Conservation (phyloP, 176 grass and related monocot species). For the Aegilops sharonensis region DNA sequence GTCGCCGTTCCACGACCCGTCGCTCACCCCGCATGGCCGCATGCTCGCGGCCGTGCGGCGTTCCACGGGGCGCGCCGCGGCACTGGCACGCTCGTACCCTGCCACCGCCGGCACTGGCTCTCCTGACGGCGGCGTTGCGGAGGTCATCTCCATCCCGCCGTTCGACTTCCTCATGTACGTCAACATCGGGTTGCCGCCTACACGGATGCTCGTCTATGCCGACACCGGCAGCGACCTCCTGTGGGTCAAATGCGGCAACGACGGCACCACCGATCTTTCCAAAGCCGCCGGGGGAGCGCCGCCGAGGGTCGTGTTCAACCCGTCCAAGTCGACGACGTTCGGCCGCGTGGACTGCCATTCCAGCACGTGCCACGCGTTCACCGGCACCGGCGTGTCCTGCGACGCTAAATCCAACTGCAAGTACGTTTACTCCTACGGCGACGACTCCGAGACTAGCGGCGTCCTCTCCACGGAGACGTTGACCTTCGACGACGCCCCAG, state of each 20-base stretch:
- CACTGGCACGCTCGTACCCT: not conserved
- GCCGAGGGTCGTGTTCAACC: constrained; percentile 9
- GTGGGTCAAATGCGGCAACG: constrained; percentile 41
- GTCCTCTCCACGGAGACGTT: constrained; percentile 61
- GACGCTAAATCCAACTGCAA: constrained; percentile 26
- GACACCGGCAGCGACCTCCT: constrained; percentile 66
- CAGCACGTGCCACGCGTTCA: constrained; percentile 3
- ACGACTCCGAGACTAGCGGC: constrained; percentile 35
- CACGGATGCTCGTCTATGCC: not conserved
- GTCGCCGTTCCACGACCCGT: constrained; percentile 53
- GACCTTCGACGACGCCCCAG: constrained; percentile 26
- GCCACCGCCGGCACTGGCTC: not conserved
- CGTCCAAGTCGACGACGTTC: constrained; percentile 39
- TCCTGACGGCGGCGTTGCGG: constrained; percentile 17
- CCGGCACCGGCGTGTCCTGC: not conserved
- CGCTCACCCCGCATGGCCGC: constrained; percentile 21
- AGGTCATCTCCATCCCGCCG: constrained; percentile 32
- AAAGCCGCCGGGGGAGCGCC: not conserved
- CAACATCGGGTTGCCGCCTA: constrained; percentile 40
- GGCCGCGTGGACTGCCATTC: constrained; percentile 16
- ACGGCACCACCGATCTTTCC: not conserved
- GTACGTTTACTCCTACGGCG: constrained; percentile 47
- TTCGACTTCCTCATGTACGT: constrained; percentile 44
- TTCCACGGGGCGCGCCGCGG: constrained; percentile 27
- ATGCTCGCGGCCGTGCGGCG: constrained; percentile 27